Base-by-base conservation (phyloP, 768 basidiomycete genomes). In the Glaciozyma martinii region DNA sequence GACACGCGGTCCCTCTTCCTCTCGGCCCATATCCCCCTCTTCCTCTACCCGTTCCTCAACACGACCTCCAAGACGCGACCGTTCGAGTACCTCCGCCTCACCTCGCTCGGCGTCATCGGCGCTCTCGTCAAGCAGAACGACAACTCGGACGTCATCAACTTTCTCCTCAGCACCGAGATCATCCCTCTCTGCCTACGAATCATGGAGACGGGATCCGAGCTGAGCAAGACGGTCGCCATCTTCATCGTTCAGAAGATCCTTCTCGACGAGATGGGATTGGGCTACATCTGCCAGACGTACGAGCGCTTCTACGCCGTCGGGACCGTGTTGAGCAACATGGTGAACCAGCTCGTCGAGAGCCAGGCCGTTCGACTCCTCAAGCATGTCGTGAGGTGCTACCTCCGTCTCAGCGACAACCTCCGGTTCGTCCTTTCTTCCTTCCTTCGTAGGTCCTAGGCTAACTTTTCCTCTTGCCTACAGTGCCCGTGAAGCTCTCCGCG, bases 61-160 rank as follows among this genome's bases (percentile, higher is more conserved):
- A 99, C 94, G 9, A 99, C 92, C 18, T 91, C 89, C 62, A 99
- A 99, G 81, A 98, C 94, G 18, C 85, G 94, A n/a, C 94, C 94
- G 3, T 99, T 99, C 75, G 95, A 99, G 80, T 99, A 99, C 77
- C 85, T 99, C 60, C 86, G 95, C n/a, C 84, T 99, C 62, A 99
- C 95, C 18, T 95, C 92, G 46, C 84, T 99, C n/a, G 95, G 95
- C 44, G 95, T 99, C 67, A 99, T 99, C 71, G 95, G 95, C 49
- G 95, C 95, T 25, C 84, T 99, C 58, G 95, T 99, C 75, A 99
- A 99, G 90, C 94, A 98, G 90, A 97, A 98, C 75, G 95, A 99
- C 78, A 99, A 99, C 78, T 91, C 86, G 73, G 88, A 94, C 62
- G 95, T 99, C 71, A 98, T 99, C 77, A 94, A 97, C 79, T 99